Conservation (phyloP, 1,139 yeast species). For the Debaryomyces singareniensis region DNA sequence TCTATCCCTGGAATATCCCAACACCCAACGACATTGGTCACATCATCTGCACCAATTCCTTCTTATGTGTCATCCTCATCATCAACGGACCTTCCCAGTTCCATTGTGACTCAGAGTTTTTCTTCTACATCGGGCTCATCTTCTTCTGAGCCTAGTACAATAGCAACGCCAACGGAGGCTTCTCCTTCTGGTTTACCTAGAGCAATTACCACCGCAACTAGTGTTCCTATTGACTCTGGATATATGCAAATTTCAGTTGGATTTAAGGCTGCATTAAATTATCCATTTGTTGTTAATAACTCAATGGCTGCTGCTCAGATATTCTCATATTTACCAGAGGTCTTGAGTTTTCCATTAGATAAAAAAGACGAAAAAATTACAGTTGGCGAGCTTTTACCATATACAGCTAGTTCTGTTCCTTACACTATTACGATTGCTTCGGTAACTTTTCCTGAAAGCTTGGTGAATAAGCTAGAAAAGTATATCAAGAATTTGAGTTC, state of each 20-base stretch:
- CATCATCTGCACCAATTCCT: too few relatives aligned
- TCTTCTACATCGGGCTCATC: neutral
- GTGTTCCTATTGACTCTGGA: constrained; percentile 39
- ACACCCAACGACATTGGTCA: too few relatives aligned
- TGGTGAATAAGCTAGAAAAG: constrained; percentile 38
- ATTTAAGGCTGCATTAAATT: constrained; percentile 62
- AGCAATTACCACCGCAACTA: constrained; percentile 54
- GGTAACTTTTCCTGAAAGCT: constrained; percentile 58
- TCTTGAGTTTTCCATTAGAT: constrained; percentile 48
- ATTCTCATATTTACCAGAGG: constrained; percentile 60
- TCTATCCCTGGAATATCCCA: too few relatives aligned
- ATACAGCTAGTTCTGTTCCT: constrained; percentile 39
- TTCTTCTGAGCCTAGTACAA: neutral
- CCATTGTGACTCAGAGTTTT: neutral
- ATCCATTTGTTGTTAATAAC: constrained; percentile 63
- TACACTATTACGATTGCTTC: constrained; percentile 74
- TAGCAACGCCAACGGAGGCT: constrained; percentile 25
- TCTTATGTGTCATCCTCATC: too few relatives aligned
- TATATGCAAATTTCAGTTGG: constrained; percentile 61
- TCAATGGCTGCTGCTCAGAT: constrained; percentile 71
- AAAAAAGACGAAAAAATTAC: constrained; percentile 29
- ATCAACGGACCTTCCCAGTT: too few relatives aligned
- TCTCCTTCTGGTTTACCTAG: constrained; percentile 56
- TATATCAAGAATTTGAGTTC: constrained; percentile 41
- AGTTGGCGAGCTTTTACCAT: constrained; percentile 62